Conservation (phyloP, 2,329 filamentous ascomycete genomes). For the Didymella exigua region DNA sequence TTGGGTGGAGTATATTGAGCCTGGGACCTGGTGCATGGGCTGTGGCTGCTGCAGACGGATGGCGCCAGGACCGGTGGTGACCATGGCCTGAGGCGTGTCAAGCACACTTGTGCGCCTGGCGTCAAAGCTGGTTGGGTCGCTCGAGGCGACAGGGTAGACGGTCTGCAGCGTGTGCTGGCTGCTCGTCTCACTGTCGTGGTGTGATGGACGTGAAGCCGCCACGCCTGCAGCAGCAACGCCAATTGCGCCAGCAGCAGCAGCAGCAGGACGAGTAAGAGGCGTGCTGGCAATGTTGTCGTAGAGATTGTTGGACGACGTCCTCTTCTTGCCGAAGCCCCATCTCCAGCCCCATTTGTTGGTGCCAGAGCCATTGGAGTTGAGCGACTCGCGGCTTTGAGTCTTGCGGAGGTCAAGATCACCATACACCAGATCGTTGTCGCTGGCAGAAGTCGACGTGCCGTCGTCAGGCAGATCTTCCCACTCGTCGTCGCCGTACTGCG, state of each 20-base stretch:
- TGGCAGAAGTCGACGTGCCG: conserved; percentile 49
- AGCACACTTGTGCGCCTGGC: conserved; percentile 58
- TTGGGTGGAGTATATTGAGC: conserved; percentile 65
- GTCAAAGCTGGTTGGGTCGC: conserved; percentile 68
- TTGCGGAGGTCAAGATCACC: conserved; percentile 53
- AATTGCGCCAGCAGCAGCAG: conserved; percentile 51
- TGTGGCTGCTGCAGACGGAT: conserved; percentile 85
- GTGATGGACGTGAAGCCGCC: conserved; percentile 54
- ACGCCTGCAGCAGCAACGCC: conserved; percentile 48
- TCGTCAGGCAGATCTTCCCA: conserved; percentile 49
- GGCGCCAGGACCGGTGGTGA: conserved; percentile 50
- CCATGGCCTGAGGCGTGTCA: conserved; percentile 46
- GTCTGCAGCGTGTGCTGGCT: conserved; percentile 62
- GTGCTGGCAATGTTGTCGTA: conserved; percentile 43
- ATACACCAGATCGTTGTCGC: conserved; percentile 66
- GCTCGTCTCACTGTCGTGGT: conserved; percentile 56
- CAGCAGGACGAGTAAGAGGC: conserved; percentile 46
- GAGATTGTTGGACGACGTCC: conserved; percentile 42
- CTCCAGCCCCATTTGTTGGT: conserved; percentile 66
- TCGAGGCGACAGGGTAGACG: conserved; percentile 70
- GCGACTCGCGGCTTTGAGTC: conserved; percentile 58
- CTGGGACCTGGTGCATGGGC: conserved; percentile 74
- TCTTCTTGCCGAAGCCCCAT: conserved; percentile 61
- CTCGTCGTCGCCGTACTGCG: conserved; percentile 55
- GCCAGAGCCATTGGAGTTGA: conserved; percentile 60